A percentile compares a stretch with the other conserved stretches of the same genome.
Evolutionary conservation across 2,329 filamentous ascomycete species (phyloP).

Genomic region (Phialophora verrucosa): DNA sequence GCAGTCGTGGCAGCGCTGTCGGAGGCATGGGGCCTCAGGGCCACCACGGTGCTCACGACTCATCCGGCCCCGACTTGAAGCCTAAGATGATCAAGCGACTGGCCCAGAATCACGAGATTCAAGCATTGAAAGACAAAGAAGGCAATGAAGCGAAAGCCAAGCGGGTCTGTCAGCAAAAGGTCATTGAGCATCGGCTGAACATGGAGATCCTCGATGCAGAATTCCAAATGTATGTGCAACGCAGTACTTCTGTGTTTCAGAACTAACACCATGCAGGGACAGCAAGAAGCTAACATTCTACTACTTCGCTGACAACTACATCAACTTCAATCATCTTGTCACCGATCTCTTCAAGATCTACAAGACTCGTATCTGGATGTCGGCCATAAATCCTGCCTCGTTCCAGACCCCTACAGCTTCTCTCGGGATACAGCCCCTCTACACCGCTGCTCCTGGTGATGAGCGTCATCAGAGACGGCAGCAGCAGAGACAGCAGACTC

Average conservation of each 20-base stretch:
- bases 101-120: conserved; percentile 88
- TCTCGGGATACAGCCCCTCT: conserved; percentile 64
- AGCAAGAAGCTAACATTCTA: conserved; percentile 99
- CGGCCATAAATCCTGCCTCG: conserved; percentile 95
- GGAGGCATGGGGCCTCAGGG: conserved; percentile 78
- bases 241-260: not conserved
- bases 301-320: conserved; percentile 97
- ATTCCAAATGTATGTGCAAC: conserved; percentile 86
- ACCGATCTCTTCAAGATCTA: conserved; percentile 99
- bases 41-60: conserved; percentile 74
- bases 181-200: conserved; percentile 88
- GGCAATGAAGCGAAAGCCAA: conserved; percentile 98
- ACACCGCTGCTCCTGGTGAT: conserved; percentile 31
- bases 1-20: conserved; percentile 71
- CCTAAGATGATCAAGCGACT: conserved; percentile 97
- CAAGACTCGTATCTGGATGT: conserved; percentile 99
- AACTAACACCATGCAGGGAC: conserved; percentile 66
- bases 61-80: conserved; percentile 76
- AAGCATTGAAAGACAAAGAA: conserved; percentile 90
- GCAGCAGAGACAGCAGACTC: conserved; percentile 40
- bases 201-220: conserved; percentile 99
- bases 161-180: conserved; percentile 94
- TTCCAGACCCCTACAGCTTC: conserved; percentile 77
- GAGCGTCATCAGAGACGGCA: conserved; percentile 33
- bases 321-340: conserved; percentile 95